These are phyloP conservation scores for Colletotrichum sp. DNA, from an alignment of 2,329 filamentous ascomycete genomes.

Conservation along the genomic window DNA sequence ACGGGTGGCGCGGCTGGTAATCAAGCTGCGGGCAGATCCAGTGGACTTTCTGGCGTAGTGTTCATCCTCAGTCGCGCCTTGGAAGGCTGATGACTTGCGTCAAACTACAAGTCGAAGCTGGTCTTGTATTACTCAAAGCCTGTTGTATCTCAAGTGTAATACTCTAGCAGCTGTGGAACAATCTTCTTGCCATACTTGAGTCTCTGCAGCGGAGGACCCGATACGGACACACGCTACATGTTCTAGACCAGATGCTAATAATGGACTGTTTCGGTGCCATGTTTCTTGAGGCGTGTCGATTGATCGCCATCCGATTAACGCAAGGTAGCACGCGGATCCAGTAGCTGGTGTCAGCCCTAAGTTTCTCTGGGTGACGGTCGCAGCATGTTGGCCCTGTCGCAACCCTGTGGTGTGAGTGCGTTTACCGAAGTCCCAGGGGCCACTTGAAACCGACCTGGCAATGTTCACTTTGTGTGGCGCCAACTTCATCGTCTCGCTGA, in stretches of 20 bases:
- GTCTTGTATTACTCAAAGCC: background rate
- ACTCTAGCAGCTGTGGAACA: background rate
- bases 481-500: background rate
- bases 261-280: background rate
- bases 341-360: constrained; percentile 12
- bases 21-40: background rate
- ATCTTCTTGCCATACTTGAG: background rate
- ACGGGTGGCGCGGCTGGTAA: background rate
- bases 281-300: background rate
- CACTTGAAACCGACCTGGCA: background rate
- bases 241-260: background rate
- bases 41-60: background rate
- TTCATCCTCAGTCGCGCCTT: background rate
- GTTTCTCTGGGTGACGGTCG: background rate
- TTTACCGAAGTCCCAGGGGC: background rate
- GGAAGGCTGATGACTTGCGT: background rate
- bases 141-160: background rate
- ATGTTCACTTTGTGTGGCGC: background rate
- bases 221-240: background rate
- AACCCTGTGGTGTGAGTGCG: background rate
- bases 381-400: background rate
- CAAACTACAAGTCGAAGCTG: background rate
- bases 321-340: background rate
- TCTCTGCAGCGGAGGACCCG: background rate
- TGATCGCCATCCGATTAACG: constrained; percentile 11